Conservation (phyloP, 2,329 filamentous ascomycete genomes). For the Sclerotinia minor region DNA sequence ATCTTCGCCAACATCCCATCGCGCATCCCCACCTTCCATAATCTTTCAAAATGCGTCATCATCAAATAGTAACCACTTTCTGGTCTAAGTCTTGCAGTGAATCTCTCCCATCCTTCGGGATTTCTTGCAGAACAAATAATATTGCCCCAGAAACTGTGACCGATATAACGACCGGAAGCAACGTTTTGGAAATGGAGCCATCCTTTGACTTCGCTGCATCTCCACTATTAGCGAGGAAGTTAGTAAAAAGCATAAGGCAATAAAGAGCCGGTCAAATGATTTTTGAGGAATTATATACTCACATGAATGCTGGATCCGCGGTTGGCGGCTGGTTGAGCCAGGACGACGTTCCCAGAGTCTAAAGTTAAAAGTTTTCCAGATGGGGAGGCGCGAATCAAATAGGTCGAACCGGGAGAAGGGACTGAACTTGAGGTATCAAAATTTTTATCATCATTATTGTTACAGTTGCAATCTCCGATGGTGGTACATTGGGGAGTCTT, state of each 20-base stretch:
- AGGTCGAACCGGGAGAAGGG: conserved; percentile 7
- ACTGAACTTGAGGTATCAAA: background rate
- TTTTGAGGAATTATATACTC: background rate
- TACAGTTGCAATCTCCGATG: background rate
- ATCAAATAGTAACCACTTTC: conserved; percentile 1
- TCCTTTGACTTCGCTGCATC: conserved; percentile 1
- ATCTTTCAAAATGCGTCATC: background rate
- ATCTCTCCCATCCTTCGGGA: conserved; percentile 1
- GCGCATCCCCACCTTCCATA: background rate
- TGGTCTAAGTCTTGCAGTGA: background rate
- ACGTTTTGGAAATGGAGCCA: conserved; percentile 21
- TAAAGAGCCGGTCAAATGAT: no score
- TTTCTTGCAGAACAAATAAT: background rate
- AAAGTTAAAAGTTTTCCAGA: conserved; percentile 13
- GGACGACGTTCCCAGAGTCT: background rate
- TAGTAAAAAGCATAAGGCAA: background rate
- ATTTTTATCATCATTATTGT: background rate
- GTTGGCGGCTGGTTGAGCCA: conserved; percentile 7
- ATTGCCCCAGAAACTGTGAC: background rate
- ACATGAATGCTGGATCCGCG: conserved; percentile 3
- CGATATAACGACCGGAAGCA: conserved; percentile 11
- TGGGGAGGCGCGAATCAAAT: conserved; percentile 2
- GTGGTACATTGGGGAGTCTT: background rate
- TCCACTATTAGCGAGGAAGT: background rate
- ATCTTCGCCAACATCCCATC: background rate